Percentiles rank a stretch among this genome's conserved stretches.
Conservation (phyloP, 139 green algal species). For the Picochlorum sp. region DNA sequence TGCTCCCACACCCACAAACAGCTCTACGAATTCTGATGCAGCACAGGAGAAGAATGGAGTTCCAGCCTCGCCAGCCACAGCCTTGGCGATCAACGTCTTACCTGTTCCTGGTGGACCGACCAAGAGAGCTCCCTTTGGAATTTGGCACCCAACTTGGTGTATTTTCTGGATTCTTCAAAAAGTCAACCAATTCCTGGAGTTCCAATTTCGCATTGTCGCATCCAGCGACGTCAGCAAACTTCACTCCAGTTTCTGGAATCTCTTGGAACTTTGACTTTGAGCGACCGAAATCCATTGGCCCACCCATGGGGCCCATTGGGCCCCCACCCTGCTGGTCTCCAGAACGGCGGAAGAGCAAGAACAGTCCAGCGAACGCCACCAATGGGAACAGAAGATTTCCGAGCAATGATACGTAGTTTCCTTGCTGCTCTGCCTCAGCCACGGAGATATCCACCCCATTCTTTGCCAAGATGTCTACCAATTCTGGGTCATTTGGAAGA, state of each 20-base stretch:
- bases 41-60: slow-evolving; percentile 97
- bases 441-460: slow-evolving; percentile 91
- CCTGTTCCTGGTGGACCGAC: slow-evolving; percentile 55
- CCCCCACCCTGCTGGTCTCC: slow-evolving; percentile 23
- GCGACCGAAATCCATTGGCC: slow-evolving; percentile 97
- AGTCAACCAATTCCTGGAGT: slow-evolving; percentile 96
- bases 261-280: slow-evolving; percentile 99
- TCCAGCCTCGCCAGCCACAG: slow-evolving; percentile 88
- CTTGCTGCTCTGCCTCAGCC: slow-evolving; percentile 75
- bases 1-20: slow-evolving; percentile 98
- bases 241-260: slow-evolving; percentile 94
- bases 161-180: slow-evolving; percentile 90
- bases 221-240: slow-evolving; percentile 93
- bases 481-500: slow-evolving; percentile 81
- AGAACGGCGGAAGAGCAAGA: slow-evolving; percentile 89
- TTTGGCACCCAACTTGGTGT: slow-evolving; percentile 88
- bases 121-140: slow-evolving; percentile 87
- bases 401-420: slow-evolving; percentile 89
- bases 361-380: slow-evolving; percentile 94
- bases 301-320: slow-evolving; percentile 63
- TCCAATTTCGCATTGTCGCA: slow-evolving; percentile 95
- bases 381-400: slow-evolving; percentile 99
- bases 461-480: slow-evolving; percentile 84
- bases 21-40: slow-evolving; percentile 98
- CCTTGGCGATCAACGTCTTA: slow-evolving; percentile 84